phyloP scores from a whole-genome alignment of 1,284 basidiomycete species.

The Tetrapyrgos nigripes region DNA sequence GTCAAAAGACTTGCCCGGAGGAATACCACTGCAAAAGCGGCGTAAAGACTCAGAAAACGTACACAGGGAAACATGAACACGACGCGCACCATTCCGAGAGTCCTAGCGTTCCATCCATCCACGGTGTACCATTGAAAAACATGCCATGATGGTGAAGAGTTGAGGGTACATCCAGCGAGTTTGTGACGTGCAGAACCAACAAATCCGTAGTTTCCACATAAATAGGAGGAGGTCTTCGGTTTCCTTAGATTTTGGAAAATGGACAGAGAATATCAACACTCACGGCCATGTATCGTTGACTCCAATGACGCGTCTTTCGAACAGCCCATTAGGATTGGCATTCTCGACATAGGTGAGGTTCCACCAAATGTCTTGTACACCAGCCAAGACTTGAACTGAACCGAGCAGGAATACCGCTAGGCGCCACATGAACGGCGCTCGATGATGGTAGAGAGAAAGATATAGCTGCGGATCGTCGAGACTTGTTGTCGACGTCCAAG shows the following conservation, averaged over 20 bases:
- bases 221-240: slow-evolving; percentile 76
- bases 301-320: slow-evolving; percentile 79
- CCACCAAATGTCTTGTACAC: slow-evolving; percentile 79
- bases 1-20: slow-evolving; percentile 74
- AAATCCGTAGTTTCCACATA: slow-evolving; percentile 76
- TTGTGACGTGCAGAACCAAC: slow-evolving; percentile 78
- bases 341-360: slow-evolving; percentile 77
- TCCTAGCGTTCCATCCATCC: slow-evolving; percentile 88
- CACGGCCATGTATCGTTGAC: slow-evolving; percentile 94
- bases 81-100: slow-evolving; percentile 80
- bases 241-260: not conserved
- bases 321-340: slow-evolving; percentile 80
- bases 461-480: no score
- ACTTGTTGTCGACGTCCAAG: no score
- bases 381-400: slow-evolving; percentile 49
- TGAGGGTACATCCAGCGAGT: slow-evolving; percentile 68
- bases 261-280: slow-evolving; percentile 36
- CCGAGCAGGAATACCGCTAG: slow-evolving; percentile 23
- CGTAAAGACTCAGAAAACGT: not conserved
- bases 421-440: slow-evolving; percentile 18
- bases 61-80: not conserved
- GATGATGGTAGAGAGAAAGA: not conserved
- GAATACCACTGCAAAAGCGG: slow-evolving; percentile 71
- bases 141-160: slow-evolving; percentile 91
- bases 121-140: slow-evolving; percentile 87